Base-by-base conservation (phyloP, 495 filamentous ascomycete species). In the Neurospora sp. region DNA sequence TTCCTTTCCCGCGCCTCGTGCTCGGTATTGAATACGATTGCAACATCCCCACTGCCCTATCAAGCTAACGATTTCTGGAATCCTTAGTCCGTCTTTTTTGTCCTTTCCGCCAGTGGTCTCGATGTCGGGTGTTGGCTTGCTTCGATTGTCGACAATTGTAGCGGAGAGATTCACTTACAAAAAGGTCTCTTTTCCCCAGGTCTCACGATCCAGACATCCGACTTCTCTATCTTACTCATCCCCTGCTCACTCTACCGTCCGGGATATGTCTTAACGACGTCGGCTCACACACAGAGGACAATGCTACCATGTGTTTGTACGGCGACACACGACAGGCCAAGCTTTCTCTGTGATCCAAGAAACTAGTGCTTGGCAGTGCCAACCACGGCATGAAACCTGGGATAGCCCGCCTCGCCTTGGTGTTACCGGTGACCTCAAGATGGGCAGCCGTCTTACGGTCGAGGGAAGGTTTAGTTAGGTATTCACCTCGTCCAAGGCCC, bases 271-370 rank as follows among this genome's bases (percentile, higher is more conserved):
- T 59, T 28, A 45, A 45, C 43, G 45, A 54, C 45, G 45, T 54
- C 45, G 45, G 45, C 45, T 54, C 21, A 54, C 45, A 13, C 43
- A 24, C 13, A 17, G 17, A 40, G 17, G 36, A 71, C 37, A 24
- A 39, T 24, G 36, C 39, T 42, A 42, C 39, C 39, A 5, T 42
- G 13, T n/a, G n/a, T n/a, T n/a, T n/a, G n/a, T n/a, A n/a, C n/a
- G 17, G 72, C 71, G 71, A 75, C 38, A 78, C 77, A 79, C 77
- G 31, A 72, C 74, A 80, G 77, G 78, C 74, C 76, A 80, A 80
- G 77, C 77, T 80, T 79, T 77, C 71, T 69, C 73, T 43, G 76
- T 28, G 66, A 39, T 59, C 70, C 74, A 75, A 70, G 69, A 76
- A 54, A 66, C 72, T 45, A 75, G 48, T 71, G 71, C 77, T 77